Evolutionary conservation across 495 filamentous ascomycete genomes (phyloP).

Genomic region (Amniculicola lignicola): DNA sequence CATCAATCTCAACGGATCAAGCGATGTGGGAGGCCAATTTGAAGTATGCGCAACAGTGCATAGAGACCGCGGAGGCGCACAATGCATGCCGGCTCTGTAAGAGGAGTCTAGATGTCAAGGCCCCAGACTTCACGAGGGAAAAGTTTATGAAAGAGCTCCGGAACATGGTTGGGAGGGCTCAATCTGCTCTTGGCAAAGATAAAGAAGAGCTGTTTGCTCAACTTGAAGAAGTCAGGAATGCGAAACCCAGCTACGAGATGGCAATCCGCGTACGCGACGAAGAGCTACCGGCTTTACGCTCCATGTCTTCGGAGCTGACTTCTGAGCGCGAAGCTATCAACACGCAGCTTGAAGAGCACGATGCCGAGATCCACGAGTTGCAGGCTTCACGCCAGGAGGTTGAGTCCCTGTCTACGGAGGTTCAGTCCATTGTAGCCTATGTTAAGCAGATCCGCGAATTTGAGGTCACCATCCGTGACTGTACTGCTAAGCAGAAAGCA

Average conservation of each 20-base stretch:
- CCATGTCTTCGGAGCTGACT: slow-evolving; percentile 56
- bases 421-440: slow-evolving; percentile 70
- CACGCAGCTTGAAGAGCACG: slow-evolving; percentile 67
- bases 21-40: slow-evolving; percentile 59
- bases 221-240: slow-evolving; percentile 51
- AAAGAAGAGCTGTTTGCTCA: slow-evolving; percentile 53
- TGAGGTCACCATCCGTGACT: slow-evolving; percentile 65
- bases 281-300: slow-evolving; percentile 67
- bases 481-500: slow-evolving; percentile 68
- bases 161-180: slow-evolving; percentile 53
- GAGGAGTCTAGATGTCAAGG: slow-evolving; percentile 58
- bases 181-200: slow-evolving; percentile 42
- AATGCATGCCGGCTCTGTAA: slow-evolving; percentile 71
- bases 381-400: slow-evolving; percentile 67
- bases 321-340: slow-evolving; percentile 58
- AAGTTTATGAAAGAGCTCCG: slow-evolving; percentile 41
- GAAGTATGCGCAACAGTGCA: slow-evolving; percentile 61
- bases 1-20: slow-evolving; percentile 59
- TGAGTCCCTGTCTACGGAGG: slow-evolving; percentile 70
- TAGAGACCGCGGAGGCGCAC: slow-evolving; percentile 55
- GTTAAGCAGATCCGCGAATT: slow-evolving; percentile 66
- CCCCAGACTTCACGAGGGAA: slow-evolving; percentile 33
- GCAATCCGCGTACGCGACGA: slow-evolving; percentile 63
- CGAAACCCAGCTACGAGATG: slow-evolving; percentile 59
- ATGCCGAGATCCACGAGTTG: slow-evolving; percentile 62